Conservation (phyloP, 2,329 filamentous ascomycete species). For the Colletotrichum orchidophilum region DNA sequence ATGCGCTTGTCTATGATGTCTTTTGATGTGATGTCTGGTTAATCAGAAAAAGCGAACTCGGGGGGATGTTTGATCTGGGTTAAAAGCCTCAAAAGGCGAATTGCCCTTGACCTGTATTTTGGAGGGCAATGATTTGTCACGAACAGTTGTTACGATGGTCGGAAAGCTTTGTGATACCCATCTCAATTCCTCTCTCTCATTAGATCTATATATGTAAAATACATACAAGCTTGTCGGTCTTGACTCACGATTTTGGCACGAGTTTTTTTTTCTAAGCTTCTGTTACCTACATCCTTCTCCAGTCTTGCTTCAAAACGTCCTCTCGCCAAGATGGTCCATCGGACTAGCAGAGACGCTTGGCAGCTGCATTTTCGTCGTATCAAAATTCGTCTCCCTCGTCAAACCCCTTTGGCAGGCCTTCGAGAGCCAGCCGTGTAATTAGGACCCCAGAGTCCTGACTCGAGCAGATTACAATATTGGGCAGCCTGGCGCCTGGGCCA, state of each 20-base stretch:
- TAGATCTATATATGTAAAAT: constrained; percentile 15
- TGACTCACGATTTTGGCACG: constrained; percentile 9
- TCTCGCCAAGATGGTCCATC: background rate
- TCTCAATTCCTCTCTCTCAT: constrained; percentile 19
- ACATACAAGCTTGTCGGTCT: background rate
- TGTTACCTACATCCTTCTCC: background rate
- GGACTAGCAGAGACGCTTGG: background rate
- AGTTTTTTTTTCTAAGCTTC: background rate
- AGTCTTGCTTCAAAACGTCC: background rate
- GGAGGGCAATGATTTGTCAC: background rate
- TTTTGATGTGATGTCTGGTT: background rate
- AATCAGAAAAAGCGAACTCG: background rate
- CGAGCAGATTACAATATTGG: constrained; percentile 27
- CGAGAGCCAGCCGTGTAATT: background rate
- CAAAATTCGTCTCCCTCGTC: background rate
- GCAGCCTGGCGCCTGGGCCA: constrained; percentile 1
- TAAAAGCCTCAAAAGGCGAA: background rate
- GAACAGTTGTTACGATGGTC: constrained; percentile 18
- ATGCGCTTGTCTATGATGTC: constrained; percentile 21
- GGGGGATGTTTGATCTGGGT: background rate
- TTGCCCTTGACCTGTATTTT: background rate
- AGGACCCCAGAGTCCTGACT: constrained; percentile 18
- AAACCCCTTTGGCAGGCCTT: background rate
- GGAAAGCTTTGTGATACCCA: constrained; percentile 31
- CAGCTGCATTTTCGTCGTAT: constrained; percentile 1